A percentile compares a stretch with the other conserved stretches of the same genome.
Conservation (phyloP, 2,329 filamentous ascomycete genomes). For the Colletotrichum lindemuthianum region DNA sequence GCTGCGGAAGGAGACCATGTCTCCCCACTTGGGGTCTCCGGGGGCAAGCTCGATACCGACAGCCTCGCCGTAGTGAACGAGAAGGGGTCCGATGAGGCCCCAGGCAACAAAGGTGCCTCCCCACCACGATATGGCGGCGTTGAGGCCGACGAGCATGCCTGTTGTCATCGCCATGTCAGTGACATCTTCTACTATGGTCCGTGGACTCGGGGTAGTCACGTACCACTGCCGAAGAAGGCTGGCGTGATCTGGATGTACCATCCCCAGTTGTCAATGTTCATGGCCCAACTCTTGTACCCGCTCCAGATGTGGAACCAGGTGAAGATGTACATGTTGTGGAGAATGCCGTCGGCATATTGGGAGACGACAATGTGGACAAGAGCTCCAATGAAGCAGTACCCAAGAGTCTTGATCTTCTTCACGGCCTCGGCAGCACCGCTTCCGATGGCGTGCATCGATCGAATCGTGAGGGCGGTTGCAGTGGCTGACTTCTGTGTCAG, state of each 20-base stretch:
- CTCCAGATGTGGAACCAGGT: constrained; percentile 66
- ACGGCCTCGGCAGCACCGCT: constrained; percentile 62
- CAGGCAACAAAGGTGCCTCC: constrained; percentile 65
- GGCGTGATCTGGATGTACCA: constrained; percentile 70
- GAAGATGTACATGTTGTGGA: constrained; percentile 67
- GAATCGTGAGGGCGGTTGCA: constrained; percentile 69
- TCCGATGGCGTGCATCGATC: constrained; percentile 67
- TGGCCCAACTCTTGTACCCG: constrained; percentile 58
- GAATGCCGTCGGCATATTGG: constrained; percentile 68
- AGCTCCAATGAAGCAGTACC: constrained; percentile 59
- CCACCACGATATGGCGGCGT: constrained; percentile 67
- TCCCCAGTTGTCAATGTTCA: constrained; percentile 68
- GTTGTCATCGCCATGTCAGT: constrained; percentile 40
- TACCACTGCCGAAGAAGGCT: constrained; percentile 62
- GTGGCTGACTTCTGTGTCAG: constrained; percentile 47
- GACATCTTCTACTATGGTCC: too few relatives aligned
- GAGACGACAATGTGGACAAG: constrained; percentile 64
- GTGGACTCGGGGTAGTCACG: not conserved
- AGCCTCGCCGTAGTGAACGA: constrained; percentile 60
- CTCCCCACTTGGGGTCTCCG: constrained; percentile 43
- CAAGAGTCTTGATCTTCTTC: constrained; percentile 66
- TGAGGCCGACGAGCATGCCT: constrained; percentile 58
- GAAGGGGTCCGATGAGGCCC: constrained; percentile 60
- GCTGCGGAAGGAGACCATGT: constrained; percentile 43
- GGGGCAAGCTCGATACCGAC: constrained; percentile 52